phyloP scores from a whole-genome alignment of 2,329 filamentous ascomycete genomes.

The Hypoxylon sp. region DNA sequence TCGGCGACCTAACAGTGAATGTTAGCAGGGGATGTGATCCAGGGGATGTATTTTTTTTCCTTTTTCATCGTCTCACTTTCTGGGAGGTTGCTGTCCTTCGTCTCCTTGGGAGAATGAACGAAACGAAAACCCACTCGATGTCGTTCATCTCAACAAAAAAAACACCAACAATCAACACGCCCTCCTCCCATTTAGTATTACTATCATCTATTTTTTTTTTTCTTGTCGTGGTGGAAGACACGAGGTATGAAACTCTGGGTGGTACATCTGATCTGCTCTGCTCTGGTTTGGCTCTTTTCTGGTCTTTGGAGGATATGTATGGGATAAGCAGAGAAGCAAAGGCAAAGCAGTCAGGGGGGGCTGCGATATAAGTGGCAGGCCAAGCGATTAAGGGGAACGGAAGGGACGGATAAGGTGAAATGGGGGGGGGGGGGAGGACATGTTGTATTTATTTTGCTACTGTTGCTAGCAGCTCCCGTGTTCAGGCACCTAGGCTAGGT shows the following conservation, averaged over 20 bases:
- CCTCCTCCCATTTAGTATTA: too few relatives aligned
- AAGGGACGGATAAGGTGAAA: neutral
- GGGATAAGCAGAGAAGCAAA: neutral
- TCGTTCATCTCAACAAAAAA: conserved; percentile 16
- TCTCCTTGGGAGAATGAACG: conserved; percentile 18
- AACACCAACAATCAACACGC: too few relatives aligned
- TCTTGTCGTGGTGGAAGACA: conserved; percentile 18
- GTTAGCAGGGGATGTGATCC: conserved; percentile 17
- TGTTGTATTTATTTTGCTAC: conserved; percentile 35
- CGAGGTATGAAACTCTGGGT: conserved; percentile 17
- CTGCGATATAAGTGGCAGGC: conserved; percentile 34
- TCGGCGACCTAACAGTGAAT: conserved; percentile 18
- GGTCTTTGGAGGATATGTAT: too few relatives aligned
- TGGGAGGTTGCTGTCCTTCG: conserved; percentile 16
- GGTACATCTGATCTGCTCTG: conserved; percentile 26
- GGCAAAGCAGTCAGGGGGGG: neutral
- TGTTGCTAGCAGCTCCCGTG: too few relatives aligned
- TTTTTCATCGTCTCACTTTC: too few relatives aligned
- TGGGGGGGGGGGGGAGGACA: neutral
- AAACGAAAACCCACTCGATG: too few relatives aligned
- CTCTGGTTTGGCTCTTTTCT: too few relatives aligned
- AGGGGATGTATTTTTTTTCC: conserved; percentile 22
- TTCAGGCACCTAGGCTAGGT: too few relatives aligned
- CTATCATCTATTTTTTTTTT: too few relatives aligned
- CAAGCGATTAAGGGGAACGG: conserved; percentile 12